Evolutionary conservation across 2,329 filamentous ascomycete species (phyloP), one percentile per base, ranked within the genome.

Genomic region (Xylariaceae sp.): DNA sequence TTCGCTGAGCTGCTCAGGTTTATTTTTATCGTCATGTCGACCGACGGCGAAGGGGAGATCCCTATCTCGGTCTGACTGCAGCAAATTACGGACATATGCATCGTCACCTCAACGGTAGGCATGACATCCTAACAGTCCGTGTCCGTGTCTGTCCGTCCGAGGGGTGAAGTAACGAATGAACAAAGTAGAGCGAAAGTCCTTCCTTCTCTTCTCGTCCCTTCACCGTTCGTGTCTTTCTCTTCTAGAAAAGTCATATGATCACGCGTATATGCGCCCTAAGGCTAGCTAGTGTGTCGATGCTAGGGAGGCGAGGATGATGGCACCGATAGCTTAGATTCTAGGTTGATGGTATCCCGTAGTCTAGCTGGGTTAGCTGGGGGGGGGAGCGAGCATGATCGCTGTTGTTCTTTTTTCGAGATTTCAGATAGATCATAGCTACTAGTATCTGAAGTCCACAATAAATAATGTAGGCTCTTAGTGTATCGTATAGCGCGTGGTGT

Each of bases 231-330:
- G 23, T 30, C 13, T 17, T 45, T 44, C 45, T 53, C 18, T 50
- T n/a, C 18, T 18, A 45, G 47, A 44, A 9, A 63, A 56, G 61
- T 63, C 61, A 63, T 57, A 63, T 63, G 61, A 63, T 56, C 55
- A 35, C 55, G 23, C 47, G 49, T 53, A 51, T 50, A 61, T 63
- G 61, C 59, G 59, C 56, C 59, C 44, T 35, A 35, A 34, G 23
- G 23, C 9, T 35, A 51, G 49, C 10, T 7, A 30, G 23, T 30
- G 23, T 15, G 2, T 13, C 5, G 23, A 34, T 50, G 17, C 23
- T 50, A 35, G 23, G 23, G 9, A n/a, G 23, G 13, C 9, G 37
- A 10, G 13, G 37, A 13, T 41, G 13, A 13, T 9, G 9, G 13
- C 13, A 41, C 41, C 41, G 41, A n/a, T n/a, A 45, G 41, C 41